Evolutionary conservation across 192 early-diverging fungal genomes (phyloP), one percentile per base, ranked within the genome.

Genomic region (Backusella tarrabulga): DNA sequence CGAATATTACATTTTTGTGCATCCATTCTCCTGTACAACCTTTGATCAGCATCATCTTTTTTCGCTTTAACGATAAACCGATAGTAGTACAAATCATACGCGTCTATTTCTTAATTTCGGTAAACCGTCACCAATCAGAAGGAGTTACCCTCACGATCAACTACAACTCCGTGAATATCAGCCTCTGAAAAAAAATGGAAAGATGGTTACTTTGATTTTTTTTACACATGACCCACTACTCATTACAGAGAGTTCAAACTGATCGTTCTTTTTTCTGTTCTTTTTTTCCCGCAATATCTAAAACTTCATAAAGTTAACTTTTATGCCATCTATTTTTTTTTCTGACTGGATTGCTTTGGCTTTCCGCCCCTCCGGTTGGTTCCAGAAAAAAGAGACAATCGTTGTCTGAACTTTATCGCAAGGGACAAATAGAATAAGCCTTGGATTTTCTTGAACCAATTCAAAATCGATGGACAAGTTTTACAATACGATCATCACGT

Each of bases 11-110:
- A 68, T 35, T 35, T 34, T n/a, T 68, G 67, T 35, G 67, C 19
- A 35, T 68, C 19, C 67, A 15, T 35, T 68, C 4, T 68, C 67
- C 1, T 68, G 67, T 68, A 17, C 34, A 36, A 68, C 35, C 17
- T 35, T 68, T 34, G 67, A 32, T 70, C 68, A 70, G 35, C 21
- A 5, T 70, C 40, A 32, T 50, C 2, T 71, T n/a, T 15, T 44
- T 34, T 50, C 71, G 71, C 71, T 44, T 72, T 72, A 72, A 72
- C 42, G 21, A 72, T 72, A 72, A 50, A 50, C 71, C 71, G 71
- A 29, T 2, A 63, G 56, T 63, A 29, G 56, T 63, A 63, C 56
- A 63, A 63, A 63, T 63, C 23, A 29, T 63, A 63, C 56, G 26
- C 56, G 21, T 63, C 56, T 63, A 23, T 63, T 63, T 63, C 56